Conservation (phyloP, 176 grass and related monocot genomes). For the Aegilops umbellulata region DNA sequence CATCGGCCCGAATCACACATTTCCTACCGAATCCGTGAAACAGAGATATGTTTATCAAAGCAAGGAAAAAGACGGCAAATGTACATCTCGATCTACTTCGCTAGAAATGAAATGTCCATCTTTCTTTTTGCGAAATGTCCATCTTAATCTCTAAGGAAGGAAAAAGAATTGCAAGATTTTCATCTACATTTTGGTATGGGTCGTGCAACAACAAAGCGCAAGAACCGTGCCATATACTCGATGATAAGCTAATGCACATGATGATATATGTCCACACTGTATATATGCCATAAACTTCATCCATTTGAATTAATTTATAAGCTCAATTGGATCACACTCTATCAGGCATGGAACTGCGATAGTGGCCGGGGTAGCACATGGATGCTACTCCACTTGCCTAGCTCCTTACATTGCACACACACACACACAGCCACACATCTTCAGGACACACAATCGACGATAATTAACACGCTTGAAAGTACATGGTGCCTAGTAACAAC, state of each 20-base stretch:
- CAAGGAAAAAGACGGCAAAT: background rate
- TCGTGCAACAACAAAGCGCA: background rate
- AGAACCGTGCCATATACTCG: background rate
- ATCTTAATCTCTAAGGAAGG: background rate
- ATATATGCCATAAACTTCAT: background rate
- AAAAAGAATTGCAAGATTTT: background rate
- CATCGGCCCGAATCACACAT: background rate
- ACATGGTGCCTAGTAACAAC: background rate
- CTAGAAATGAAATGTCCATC: background rate
- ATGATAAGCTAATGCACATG: background rate
- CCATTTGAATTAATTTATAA: background rate
- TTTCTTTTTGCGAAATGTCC: background rate
- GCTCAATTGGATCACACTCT: background rate
- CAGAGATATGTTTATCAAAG: background rate
- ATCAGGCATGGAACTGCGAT: background rate
- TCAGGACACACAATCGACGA: background rate
- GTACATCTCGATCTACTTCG: background rate
- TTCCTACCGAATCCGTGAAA: background rate
- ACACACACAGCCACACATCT: background rate
- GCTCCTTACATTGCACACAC: background rate
- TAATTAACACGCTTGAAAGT: background rate
- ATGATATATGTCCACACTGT: background rate
- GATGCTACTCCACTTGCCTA: conserved; percentile 11
- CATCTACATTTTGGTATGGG: background rate
- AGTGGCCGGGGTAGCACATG: conserved; percentile 16